Evolutionary conservation across 1,284 basidiomycete species (phyloP).

Genomic region (Moesziomyces sp.): DNA sequence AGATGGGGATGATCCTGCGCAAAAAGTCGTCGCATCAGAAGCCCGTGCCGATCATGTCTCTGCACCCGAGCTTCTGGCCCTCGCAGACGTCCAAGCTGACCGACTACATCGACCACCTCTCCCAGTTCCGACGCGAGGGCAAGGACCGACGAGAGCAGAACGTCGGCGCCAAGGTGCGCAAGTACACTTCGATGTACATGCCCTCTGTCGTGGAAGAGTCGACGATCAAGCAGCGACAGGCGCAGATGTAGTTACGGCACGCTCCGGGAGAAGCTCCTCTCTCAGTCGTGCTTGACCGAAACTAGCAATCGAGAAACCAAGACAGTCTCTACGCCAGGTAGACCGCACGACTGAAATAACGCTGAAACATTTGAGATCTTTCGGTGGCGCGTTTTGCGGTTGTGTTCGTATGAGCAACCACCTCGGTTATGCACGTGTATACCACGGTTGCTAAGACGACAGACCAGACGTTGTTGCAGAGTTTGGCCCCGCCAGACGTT

Average conservation of each 20-base stretch:
- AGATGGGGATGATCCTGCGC: conserved; percentile 56
- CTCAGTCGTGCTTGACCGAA: not conserved
- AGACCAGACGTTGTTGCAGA: too few relatives aligned
- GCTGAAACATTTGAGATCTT: too few relatives aligned
- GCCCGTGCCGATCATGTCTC: conserved; percentile 64
- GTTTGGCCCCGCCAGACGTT: too few relatives aligned
- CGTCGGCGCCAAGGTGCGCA: conserved; percentile 33
- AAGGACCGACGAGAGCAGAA: conserved; percentile 63
- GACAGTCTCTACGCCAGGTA: not conserved
- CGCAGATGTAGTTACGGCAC: conserved; percentile 13
- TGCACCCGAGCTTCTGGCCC: conserved; percentile 64
- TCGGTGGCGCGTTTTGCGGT: too few relatives aligned
- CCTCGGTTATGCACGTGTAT: too few relatives aligned
- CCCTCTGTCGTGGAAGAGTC: conserved; percentile 37
- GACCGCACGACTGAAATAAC: too few relatives aligned
- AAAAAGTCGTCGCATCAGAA: conserved; percentile 61
- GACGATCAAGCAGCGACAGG: conserved; percentile 29
- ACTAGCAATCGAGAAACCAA: not conserved
- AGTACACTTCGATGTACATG: conserved; percentile 38
- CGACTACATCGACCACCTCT: conserved; percentile 63
- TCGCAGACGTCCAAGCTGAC: conserved; percentile 54
- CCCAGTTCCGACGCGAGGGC: conserved; percentile 66
- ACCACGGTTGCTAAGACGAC: too few relatives aligned
- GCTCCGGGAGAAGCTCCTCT: too few relatives aligned
- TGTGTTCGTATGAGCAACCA: too few relatives aligned